Evolutionary conservation across 768 basidiomycete species (phyloP), one percentile per base, ranked within the genome.

Genomic region (Suillus decipiens): DNA sequence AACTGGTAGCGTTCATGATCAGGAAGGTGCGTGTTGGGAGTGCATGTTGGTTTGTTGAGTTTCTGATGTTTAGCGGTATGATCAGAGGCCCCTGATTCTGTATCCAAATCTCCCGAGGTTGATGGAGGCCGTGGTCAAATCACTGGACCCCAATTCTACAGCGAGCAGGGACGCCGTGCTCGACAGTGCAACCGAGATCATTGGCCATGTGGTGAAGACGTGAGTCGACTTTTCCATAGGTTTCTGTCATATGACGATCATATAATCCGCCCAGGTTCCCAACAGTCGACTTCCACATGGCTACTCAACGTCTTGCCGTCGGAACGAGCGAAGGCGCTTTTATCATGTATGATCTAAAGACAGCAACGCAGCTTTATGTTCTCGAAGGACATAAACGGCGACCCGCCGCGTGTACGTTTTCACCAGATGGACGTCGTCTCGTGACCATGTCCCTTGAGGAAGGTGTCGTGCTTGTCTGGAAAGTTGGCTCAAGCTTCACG

Each of bases 291-390:
- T 98, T 99, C 73, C 92, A 98, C 69, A 88, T 87, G 78, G 78
- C 82, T 2, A 88, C 86, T 1, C 97, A 99, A 72, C 88, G 93
- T 15, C 85, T 99, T 5, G 93, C 92, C 0, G 95, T 98, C 0
- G 97, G 97, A 1, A 96, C 96, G 0, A 87, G 86, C 61, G 97
- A 99, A 77, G 97, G 96, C 0, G 95, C 95, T 0, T 88, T 95
- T 59, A 83, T 94, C 63, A 95, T 97, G 89, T 99, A 97, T 71
- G 97, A 99, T 72, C 83, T 99, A 59, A 97, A 98, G 76, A 95
- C 95, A 0, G 96, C 95, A 0, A 98, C 92, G 1, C 86, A 97
- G 12, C 80, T 99, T 15, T 99, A 98, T 70, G 92, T 99, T 0
- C 86, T 99, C 12, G 96, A 99, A 69, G 90, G 93, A 0, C 96